These are phyloP conservation scores for Amniculicola lignicola DNA, from an alignment of 495 filamentous ascomycete genomes.

Conservation along the genomic window DNA sequence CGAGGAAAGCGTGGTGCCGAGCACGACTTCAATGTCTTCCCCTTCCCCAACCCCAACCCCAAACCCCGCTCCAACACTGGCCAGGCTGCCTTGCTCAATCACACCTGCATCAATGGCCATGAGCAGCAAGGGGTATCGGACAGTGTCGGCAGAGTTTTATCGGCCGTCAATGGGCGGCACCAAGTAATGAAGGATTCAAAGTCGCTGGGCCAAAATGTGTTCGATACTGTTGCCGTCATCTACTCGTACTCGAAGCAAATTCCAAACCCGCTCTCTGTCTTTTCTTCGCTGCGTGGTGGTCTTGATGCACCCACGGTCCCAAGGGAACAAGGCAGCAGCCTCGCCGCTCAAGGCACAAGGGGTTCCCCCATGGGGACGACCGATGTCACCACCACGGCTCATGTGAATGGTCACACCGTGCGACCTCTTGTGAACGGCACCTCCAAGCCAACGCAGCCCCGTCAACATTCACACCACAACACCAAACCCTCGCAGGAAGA, in stretches of 20 bases:
- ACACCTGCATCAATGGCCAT: too few relatives aligned
- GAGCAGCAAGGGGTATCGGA: neutral
- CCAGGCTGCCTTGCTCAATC: neutral
- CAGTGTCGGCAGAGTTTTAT: neutral
- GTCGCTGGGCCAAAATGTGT: conserved; percentile 29
- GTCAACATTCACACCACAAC: neutral
- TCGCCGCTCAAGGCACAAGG: neutral
- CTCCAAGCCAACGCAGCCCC: neutral
- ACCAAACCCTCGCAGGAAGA: neutral
- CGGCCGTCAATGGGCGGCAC: neutral
- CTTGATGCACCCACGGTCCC: too few relatives aligned
- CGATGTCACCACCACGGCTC: neutral
- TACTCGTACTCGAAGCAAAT: conserved; percentile 28
- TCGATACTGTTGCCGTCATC: conserved; percentile 28
- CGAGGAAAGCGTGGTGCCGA: neutral
- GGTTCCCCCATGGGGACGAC: neutral
- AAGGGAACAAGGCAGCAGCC: too few relatives aligned
- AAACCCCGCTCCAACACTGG: neutral
- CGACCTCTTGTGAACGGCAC: conserved; percentile 4
- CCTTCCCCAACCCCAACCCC: neutral
- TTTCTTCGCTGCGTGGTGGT: conserved; percentile 7
- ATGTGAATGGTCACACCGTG: conserved; percentile 8
- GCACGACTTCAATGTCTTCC: conserved; percentile 4
- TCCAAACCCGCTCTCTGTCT: conserved; percentile 11
- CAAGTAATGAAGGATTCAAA: conserved; percentile 30